phyloP scores from a whole-genome alignment of 805 yeast species.

The Myxozyma neglecta region DNA sequence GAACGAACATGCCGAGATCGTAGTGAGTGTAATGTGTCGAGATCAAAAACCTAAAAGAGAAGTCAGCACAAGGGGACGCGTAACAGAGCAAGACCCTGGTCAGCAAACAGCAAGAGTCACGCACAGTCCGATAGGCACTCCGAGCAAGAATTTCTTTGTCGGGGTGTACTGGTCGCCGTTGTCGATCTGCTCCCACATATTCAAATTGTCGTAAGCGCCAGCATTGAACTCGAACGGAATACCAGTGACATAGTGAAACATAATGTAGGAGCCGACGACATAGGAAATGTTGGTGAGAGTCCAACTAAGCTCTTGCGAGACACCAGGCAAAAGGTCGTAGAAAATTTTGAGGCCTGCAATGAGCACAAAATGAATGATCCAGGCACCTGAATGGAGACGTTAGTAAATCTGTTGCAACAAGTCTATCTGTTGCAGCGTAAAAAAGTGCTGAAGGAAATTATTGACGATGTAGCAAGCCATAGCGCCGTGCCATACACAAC shows the following conservation, averaged over 20 bases:
- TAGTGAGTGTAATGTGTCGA: conserved; percentile 90
- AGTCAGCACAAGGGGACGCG: no score
- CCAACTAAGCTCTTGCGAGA: conserved; percentile 85
- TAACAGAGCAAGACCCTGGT: background rate
- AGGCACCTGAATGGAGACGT: conserved; percentile 51
- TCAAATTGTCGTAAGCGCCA: conserved; percentile 92
- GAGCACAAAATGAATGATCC: conserved; percentile 88
- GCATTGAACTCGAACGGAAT: conserved; percentile 96
- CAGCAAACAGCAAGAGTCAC: background rate
- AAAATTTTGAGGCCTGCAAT: conserved; percentile 71
- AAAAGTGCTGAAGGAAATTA: no score
- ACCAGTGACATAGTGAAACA: conserved; percentile 96
- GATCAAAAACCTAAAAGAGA: conserved; percentile 53
- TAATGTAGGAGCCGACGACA: conserved; percentile 83
- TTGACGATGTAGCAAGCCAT: no score
- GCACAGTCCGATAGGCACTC: conserved; percentile 80
- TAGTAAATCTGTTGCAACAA: background rate
- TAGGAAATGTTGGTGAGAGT: conserved; percentile 88
- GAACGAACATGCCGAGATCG: conserved; percentile 72
- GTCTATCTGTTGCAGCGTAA: background rate
- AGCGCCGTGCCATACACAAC: background rate
- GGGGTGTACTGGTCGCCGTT: conserved; percentile 98
- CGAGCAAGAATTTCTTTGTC: conserved; percentile 84
- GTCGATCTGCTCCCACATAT: conserved; percentile 98
- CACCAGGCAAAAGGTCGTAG: conserved; percentile 77